Evolutionary conservation across 2,329 filamentous ascomycete species (phyloP).

Genomic region (Thelonectria rubi): DNA sequence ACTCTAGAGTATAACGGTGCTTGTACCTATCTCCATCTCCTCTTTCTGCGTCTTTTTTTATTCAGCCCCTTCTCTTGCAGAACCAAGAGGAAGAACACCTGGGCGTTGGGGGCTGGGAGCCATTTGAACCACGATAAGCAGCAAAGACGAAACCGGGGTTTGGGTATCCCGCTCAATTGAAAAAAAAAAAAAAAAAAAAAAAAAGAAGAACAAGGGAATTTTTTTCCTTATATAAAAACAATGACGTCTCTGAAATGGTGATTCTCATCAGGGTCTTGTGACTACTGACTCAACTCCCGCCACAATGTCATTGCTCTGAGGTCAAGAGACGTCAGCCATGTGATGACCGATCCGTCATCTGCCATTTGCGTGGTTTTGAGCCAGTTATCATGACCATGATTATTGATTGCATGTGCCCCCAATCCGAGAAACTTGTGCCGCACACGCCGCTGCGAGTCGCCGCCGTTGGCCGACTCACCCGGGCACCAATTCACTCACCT

Average conservation of each 20-base stretch:
- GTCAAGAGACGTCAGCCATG: constrained; percentile 6
- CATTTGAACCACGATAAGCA: constrained; percentile 7
- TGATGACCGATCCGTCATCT: background rate
- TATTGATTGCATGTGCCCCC: constrained; percentile 6
- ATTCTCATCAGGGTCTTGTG: background rate
- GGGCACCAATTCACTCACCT: too few species aligned
- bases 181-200: background rate
- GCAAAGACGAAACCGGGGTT: background rate
- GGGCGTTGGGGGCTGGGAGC: constrained; percentile 37
- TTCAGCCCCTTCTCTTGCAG: constrained; percentile 20
- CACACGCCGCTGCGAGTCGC: background rate
- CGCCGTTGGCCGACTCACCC: background rate
- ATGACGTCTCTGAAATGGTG: too few species aligned
- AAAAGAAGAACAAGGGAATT: constrained; percentile 16
- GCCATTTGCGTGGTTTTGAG: constrained; percentile 19
- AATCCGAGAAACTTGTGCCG: background rate
- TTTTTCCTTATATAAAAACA: background rate
- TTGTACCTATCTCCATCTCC: constrained; percentile 49
- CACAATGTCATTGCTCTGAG: constrained; percentile 1
- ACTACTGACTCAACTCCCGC: background rate
- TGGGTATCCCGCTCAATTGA: background rate
- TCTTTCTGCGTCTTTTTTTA: constrained; percentile 42
- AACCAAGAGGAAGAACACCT: constrained; percentile 5
- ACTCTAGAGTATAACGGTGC: constrained; percentile 45
- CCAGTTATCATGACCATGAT: background rate